Base-by-base conservation (phyloP, 192 early-diverging fungal species). In the Podila clonocystis region DNA sequence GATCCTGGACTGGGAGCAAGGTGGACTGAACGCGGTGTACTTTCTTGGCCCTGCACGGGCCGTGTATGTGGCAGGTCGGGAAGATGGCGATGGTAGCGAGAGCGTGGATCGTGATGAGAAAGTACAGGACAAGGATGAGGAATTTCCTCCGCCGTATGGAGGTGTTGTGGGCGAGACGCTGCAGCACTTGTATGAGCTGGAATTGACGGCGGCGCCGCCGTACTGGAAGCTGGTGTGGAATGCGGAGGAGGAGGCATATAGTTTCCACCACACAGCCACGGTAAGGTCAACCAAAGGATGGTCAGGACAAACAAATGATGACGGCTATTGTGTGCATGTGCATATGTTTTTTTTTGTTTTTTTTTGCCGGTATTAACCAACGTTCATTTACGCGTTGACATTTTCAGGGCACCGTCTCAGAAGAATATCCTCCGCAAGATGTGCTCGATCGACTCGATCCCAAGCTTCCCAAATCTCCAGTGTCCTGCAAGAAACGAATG, bases 1-100 rank as follows among this genome's bases (percentile, higher is more conserved):
- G 45, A 68, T 80, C 29, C 45, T 80, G 22, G 77, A 80, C 55
- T 80, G 77, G 77, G 77, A 80, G 31, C 63, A 78, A 34, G 75
- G 75, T 1, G 75, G 75, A 9, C 49, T 78, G 63, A 78, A 71
- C 17, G 61, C 58, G 2, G 58, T 5, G 5, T 78, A 78, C 33
- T 78, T 78, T 26, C 29, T 78, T 36, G 75, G 75, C 3, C 49
- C 72, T 30, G 77, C 64, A 3, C 30, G 77, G 34, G 66, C 71
- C 17, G 0, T n/a, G 4, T 24, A 20, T 20, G n/a, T 9, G 17
- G 12, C 19, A 66, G 34, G 50, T 13, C 31, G 30, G 2, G 30
- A 29, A 9, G 50, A n/a, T 48, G 22, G 24, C 9, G 62, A 57
- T 33, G 52, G 38, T 50, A 19, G 29, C 9, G 62, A 65, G 9